phyloP scores from a whole-genome alignment of 1,284 basidiomycete species.

The Ustilago cynodontis region DNA sequence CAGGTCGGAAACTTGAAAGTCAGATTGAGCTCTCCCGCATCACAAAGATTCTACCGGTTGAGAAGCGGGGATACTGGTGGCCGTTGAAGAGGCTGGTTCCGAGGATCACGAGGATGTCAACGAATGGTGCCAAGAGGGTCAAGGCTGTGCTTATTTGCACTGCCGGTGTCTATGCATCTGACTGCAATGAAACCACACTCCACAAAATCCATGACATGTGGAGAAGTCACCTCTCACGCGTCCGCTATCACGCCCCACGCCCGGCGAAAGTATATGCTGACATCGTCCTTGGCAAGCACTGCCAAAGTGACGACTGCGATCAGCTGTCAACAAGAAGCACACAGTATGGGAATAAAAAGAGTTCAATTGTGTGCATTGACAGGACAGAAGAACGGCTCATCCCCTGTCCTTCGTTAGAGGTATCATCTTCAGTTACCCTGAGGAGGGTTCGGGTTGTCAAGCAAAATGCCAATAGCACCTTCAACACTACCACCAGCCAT shows the following conservation, averaged over 20 bases:
- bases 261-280: background rate
- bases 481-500: slow-evolving; percentile 65
- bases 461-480: slow-evolving; percentile 59
- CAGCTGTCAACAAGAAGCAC: too few relatives aligned
- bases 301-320: too few relatives aligned
- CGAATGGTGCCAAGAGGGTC: slow-evolving; percentile 2
- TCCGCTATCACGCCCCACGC: background rate
- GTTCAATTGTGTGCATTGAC: background rate
- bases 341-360: background rate
- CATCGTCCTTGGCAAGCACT: background rate
- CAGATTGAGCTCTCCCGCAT: background rate
- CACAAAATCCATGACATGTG: background rate
- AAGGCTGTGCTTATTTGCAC: slow-evolving; percentile 1
- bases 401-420: background rate
- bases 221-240: slow-evolving; percentile 1
- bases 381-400: background rate
- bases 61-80: background rate
- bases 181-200: background rate
- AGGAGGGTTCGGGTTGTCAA: slow-evolving; percentile 55
- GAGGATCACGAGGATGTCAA: slow-evolving; percentile 1
- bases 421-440: slow-evolving; percentile 13
- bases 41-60: background rate
- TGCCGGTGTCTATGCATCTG: slow-evolving; percentile 4
- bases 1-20: background rate
- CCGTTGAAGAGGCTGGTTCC: background rate